Evolutionary conservation across 2,329 filamentous ascomycete genomes (phyloP).

Genomic region (Colletotrichum somersetense): DNA sequence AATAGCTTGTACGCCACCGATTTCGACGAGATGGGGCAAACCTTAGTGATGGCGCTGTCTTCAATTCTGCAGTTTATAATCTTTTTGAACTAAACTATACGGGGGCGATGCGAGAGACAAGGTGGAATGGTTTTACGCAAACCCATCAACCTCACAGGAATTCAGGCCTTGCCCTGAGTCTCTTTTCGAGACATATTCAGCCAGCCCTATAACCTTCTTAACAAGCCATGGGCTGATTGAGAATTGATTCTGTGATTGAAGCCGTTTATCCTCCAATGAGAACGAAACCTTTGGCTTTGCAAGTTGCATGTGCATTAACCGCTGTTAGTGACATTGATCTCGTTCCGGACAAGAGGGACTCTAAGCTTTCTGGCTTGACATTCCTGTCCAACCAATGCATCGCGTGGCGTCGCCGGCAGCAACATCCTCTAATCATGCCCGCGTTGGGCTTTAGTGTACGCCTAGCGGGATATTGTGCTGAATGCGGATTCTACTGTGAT

Average conservation of each 20-base stretch:
- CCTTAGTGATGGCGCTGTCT: no score
- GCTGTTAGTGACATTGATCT: constrained; percentile 11
- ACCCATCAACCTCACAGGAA: no score
- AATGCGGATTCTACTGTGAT: neutral
- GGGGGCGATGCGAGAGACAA: no score
- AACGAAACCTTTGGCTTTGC: constrained; percentile 4
- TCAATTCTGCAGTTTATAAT: no score
- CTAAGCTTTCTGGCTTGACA: neutral
- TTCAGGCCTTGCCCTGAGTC: no score
- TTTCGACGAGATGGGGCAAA: no score
- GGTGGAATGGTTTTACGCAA: no score
- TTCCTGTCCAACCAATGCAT: neutral
- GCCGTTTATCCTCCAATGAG: neutral
- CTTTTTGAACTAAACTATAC: no score
- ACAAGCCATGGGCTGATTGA: no score
- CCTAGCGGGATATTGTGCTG: neutral
- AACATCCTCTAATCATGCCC: constrained; percentile 4
- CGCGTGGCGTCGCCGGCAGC: constrained; percentile 21
- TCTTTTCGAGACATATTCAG: no score
- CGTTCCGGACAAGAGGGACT: neutral
- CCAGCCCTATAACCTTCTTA: no score
- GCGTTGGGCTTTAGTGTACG: constrained; percentile 5
- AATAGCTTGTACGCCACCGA: no score
- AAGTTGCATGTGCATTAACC: constrained; percentile 9
- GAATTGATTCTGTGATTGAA: neutral